Evolutionary conservation across 768 basidiomycete species (phyloP).

Genomic region (Arthromyces matolae): DNA sequence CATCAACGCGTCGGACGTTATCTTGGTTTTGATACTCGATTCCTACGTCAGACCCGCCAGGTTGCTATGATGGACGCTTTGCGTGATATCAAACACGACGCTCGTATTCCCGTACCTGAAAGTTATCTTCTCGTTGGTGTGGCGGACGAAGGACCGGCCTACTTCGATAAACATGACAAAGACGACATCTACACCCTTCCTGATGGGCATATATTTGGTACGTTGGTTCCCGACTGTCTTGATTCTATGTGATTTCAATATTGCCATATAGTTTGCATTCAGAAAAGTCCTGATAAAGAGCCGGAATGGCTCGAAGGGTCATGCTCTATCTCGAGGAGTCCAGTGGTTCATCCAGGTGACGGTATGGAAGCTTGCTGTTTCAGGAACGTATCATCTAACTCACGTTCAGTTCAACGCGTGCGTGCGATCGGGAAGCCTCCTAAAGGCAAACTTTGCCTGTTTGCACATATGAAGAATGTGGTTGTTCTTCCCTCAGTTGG

Average conservation of each 20-base stretch:
- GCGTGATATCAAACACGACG: constrained; percentile 71
- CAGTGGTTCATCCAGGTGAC: constrained; percentile 74
- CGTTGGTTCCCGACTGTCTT: no score
- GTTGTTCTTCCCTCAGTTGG: constrained; percentile 68
- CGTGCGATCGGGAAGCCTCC: constrained; percentile 71
- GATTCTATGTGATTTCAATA: no score
- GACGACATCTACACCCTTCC: constrained; percentile 52
- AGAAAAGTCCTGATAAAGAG: constrained; percentile 42
- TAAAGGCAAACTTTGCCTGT: constrained; percentile 48
- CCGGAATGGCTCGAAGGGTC: constrained; percentile 58
- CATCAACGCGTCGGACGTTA: constrained; percentile 30
- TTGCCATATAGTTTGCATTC: constrained; percentile 49
- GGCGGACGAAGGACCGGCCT: constrained; percentile 77
- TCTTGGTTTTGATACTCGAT: constrained; percentile 48
- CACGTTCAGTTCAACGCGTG: constrained; percentile 57
- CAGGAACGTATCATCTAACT: constrained; percentile 1
- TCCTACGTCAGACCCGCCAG: constrained; percentile 54
- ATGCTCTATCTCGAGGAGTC: constrained; percentile 65
- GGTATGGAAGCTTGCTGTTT: constrained; percentile 32
- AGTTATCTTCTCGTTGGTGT: constrained; percentile 75
- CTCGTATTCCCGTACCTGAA: constrained; percentile 66
- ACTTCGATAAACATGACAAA: constrained; percentile 43
- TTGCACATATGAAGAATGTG: constrained; percentile 60
- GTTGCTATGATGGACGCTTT: constrained; percentile 63
- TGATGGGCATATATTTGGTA: constrained; percentile 67